Evolutionary conservation across 768 basidiomycete genomes (phyloP).

Genomic region (Xanthoconium purpureum): DNA sequence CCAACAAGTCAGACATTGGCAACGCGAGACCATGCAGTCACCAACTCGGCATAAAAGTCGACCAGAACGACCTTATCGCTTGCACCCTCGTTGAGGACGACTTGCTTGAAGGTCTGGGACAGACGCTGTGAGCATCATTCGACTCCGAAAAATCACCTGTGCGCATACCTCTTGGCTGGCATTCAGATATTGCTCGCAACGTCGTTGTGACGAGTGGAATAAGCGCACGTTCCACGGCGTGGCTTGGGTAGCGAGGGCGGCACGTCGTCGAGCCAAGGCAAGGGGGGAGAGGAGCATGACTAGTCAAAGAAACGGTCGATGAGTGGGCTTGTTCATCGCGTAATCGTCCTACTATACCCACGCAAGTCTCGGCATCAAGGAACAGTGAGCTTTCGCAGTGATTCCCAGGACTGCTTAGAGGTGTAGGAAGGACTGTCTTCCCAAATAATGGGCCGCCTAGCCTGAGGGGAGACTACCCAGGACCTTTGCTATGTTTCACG

Average conservation of each 20-base stretch:
- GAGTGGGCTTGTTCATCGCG: no score
- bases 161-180: constrained; percentile 42
- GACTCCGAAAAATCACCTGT: no score
- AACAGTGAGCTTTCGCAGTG: no score
- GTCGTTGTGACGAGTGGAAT: constrained; percentile 41
- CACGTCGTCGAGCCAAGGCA: constrained; percentile 2
- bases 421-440: no score
- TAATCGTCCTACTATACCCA: no score
- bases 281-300: constrained; percentile 16
- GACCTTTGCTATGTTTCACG: no score
- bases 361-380: no score
- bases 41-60: constrained; percentile 80
- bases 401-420: no score
- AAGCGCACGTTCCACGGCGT: constrained; percentile 20
- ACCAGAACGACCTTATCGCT: constrained; percentile 61
- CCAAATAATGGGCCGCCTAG: no score
- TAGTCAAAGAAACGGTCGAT: neutral
- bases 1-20: neutral
- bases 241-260: constrained; percentile 17
- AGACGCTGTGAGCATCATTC: neutral
- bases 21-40: constrained; percentile 11
- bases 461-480: no score
- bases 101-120: constrained; percentile 35
- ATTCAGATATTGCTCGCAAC: constrained; percentile 40
- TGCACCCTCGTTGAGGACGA: constrained; percentile 30